Evolutionary conservation across 2,329 filamentous ascomycete species (phyloP).

Genomic region (Arthrinium phaeospermum): DNA sequence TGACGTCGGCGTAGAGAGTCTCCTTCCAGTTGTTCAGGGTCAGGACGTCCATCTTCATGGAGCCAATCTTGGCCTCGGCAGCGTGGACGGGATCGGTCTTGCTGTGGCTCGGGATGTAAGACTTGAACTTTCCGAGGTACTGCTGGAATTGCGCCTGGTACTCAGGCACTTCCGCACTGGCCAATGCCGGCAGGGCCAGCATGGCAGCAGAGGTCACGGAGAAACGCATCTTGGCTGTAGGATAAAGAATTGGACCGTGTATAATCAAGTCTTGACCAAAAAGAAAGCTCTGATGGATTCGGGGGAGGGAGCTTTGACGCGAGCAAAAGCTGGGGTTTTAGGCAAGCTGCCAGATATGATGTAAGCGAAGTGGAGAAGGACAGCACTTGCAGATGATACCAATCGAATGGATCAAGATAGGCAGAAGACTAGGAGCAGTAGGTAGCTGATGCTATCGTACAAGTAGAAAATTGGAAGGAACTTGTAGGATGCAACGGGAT

Average conservation of each 20-base stretch:
- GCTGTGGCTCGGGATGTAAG: constrained; percentile 57
- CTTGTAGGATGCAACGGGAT: background rate
- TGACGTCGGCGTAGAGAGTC: constrained; percentile 67
- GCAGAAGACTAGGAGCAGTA: background rate
- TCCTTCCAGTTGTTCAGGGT: constrained; percentile 75
- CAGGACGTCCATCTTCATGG: constrained; percentile 60
- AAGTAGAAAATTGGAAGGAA: background rate
- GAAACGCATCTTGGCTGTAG: constrained; percentile 60
- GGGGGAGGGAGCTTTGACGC: constrained; percentile 24
- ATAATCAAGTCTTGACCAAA: constrained; percentile 17
- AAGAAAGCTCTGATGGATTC: constrained; percentile 17
- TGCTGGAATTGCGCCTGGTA: constrained; percentile 69
- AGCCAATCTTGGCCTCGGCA: constrained; percentile 56
- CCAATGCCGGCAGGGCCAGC: constrained; percentile 62
- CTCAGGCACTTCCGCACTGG: constrained; percentile 55
- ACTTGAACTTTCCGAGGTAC: constrained; percentile 61
- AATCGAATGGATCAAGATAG: constrained; percentile 20
- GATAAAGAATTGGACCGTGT: constrained; percentile 23
- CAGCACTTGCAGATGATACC: constrained; percentile 4
- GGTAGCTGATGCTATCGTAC: background rate
- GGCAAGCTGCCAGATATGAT: constrained; percentile 17
- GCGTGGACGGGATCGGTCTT: constrained; percentile 48
- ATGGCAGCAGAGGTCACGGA: constrained; percentile 51
- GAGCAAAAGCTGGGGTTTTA: constrained; percentile 16
- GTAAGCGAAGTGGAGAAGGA: constrained; percentile 16